A percentile compares a stretch with the other conserved stretches of the same genome.
phyloP scores from a whole-genome alignment of 1,284 basidiomycete species.

The Stygiomarasmius scandens region DNA sequence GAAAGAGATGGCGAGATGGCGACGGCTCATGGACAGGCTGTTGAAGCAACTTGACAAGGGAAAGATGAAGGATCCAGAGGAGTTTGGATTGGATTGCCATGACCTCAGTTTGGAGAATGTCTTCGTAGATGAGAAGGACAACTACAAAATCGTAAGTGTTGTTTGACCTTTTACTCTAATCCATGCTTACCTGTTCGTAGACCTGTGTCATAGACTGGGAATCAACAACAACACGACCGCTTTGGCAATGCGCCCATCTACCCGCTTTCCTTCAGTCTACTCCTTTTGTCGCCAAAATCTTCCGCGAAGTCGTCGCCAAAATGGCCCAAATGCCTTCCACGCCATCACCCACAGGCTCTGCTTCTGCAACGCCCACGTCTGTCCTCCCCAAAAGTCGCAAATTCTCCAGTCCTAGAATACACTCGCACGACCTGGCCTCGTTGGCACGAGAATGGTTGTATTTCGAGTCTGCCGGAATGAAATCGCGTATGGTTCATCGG shows the following conservation, averaged over 20 bases:
- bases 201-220: slow-evolving; percentile 87
- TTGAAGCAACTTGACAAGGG: slow-evolving; percentile 28
- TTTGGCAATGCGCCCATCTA: slow-evolving; percentile 81
- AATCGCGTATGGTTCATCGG: slow-evolving; percentile 72
- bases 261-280: slow-evolving; percentile 77
- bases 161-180: slow-evolving; percentile 6
- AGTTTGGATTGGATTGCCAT: slow-evolving; percentile 76
- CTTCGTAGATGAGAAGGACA: slow-evolving; percentile 72
- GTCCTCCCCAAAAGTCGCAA: slow-evolving; percentile 18
- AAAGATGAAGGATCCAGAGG: slow-evolving; percentile 33
- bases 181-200: slow-evolving; percentile 36
- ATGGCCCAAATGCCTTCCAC: slow-evolving; percentile 37
- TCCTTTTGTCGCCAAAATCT: slow-evolving; percentile 70
- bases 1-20: slow-evolving; percentile 72
- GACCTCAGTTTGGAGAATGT: slow-evolving; percentile 80
- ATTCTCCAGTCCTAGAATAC: background rate
- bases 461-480: slow-evolving; percentile 64
- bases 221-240: slow-evolving; percentile 77
- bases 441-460: slow-evolving; percentile 72
- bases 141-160: slow-evolving; percentile 65
- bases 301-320: slow-evolving; percentile 61
- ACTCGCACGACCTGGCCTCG: slow-evolving; percentile 31
- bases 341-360: slow-evolving; percentile 12
- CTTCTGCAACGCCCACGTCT: background rate
- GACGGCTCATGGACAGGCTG: slow-evolving; percentile 63